Evolutionary conservation across 139 green algal genomes (phyloP).

Genomic region (Coccomyxa sp.): DNA sequence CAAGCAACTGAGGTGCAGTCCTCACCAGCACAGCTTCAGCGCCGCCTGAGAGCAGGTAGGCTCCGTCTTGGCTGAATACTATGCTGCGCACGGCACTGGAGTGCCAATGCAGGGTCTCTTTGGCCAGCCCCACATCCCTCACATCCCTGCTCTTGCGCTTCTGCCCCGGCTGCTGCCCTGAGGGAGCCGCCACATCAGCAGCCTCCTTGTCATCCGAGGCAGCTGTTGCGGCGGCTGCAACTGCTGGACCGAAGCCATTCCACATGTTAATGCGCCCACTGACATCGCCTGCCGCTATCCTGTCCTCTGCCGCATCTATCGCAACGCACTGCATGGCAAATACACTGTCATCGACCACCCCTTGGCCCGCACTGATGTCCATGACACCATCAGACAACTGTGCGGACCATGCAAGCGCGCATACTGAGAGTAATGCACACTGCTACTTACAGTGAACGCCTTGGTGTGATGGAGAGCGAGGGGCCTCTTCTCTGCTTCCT

Average conservation of each 20-base stretch:
- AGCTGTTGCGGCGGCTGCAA: constrained; percentile 16
- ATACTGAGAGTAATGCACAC: not conserved
- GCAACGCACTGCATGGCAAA: constrained; percentile 52
- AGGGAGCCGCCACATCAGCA: not conserved
- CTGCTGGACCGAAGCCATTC: constrained; percentile 35
- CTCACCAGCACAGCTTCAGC: constrained; percentile 70
- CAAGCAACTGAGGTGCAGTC: not conserved
- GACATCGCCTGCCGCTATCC: constrained; percentile 70
- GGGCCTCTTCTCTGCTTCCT: constrained; percentile 24
- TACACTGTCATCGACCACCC: too few relatives aligned
- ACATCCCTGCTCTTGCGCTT: not conserved
- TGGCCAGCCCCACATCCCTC: not conserved
- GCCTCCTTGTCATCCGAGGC: not conserved
- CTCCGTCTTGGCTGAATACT: constrained; percentile 67
- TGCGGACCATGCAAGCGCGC: not conserved
- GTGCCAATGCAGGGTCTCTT: constrained; percentile 85
- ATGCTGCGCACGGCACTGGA: constrained; percentile 60
- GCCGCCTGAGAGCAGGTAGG: constrained; percentile 78
- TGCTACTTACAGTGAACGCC: constrained; percentile 46
- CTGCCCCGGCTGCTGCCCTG: constrained; percentile 1
- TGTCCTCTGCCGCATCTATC: constrained; percentile 40
- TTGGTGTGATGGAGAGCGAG: constrained; percentile 68
- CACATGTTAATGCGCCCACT: constrained; percentile 77
- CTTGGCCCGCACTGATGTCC: not conserved
- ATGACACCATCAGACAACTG: not conserved